A percentile compares a stretch with the other conserved stretches of the same genome.
Conservation (phyloP, 257 asterid genomes). For the Solanum ossicruentum region DNA sequence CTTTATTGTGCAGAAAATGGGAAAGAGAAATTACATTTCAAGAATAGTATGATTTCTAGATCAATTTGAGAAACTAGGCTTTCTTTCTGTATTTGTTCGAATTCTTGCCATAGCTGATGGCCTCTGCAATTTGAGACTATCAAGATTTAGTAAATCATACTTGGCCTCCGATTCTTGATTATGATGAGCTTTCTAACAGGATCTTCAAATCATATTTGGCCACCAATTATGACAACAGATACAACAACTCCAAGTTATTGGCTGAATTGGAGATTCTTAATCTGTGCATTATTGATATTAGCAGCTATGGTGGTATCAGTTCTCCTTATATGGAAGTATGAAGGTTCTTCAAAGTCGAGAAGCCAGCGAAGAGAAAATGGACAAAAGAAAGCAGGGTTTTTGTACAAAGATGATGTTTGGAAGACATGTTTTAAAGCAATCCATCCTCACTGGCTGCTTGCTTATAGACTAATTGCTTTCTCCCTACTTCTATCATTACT, state of each 20-base stretch:
- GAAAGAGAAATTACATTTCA: not conserved
- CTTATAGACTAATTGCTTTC: conserved; percentile 54
- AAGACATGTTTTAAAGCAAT: conserved; percentile 40
- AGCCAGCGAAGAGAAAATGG: conserved; percentile 3
- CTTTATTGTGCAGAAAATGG: not conserved
- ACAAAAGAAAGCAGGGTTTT: conserved; percentile 20
- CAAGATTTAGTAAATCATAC: not conserved
- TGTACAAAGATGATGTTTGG: conserved; percentile 63
- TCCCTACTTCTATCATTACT: conserved; percentile 34
- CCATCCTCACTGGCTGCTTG: conserved; percentile 67
- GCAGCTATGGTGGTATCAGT: conserved; percentile 29
- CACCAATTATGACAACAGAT: conserved; percentile 35
- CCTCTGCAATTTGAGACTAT: not conserved
- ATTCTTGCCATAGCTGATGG: not conserved
- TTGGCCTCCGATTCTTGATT: not conserved
- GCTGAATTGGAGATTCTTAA: conserved; percentile 81
- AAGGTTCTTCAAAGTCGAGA: conserved; percentile 31
- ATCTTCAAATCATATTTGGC: conserved; percentile 19
- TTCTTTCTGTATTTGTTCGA: not conserved
- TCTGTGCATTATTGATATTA: conserved; percentile 53
- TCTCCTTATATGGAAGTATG: conserved; percentile 56
- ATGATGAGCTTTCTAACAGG: conserved; percentile 32
- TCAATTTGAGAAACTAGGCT: not conserved
- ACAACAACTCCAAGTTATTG: conserved; percentile 57
- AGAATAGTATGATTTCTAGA: not conserved